These are phyloP conservation scores for Yarrowia sp. DNA, from an alignment of 805 yeast species.

Conservation along the genomic window DNA sequence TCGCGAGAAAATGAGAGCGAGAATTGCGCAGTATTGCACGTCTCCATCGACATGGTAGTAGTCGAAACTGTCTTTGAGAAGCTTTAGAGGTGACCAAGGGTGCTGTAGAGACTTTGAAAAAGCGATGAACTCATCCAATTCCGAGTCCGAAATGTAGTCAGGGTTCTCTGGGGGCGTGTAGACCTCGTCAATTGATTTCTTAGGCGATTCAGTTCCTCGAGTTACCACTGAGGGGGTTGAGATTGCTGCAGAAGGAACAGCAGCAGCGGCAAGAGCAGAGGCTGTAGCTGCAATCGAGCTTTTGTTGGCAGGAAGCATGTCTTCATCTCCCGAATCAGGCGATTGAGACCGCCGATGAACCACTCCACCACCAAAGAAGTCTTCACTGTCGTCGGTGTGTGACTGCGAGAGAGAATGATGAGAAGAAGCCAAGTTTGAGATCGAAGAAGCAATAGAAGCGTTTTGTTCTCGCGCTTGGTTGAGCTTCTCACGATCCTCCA, in stretches of 20 bases:
- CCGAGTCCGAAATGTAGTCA: slow-evolving; percentile 6
- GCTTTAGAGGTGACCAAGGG: slow-evolving; percentile 57
- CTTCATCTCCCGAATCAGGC: not conserved
- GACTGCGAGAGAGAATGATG: not conserved
- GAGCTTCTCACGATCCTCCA: not conserved
- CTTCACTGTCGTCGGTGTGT: slow-evolving; percentile 11
- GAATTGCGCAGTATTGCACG: slow-evolving; percentile 54
- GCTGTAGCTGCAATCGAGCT: not conserved
- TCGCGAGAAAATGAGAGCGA: slow-evolving; percentile 53
- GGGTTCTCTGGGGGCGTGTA: not conserved
- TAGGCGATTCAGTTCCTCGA: not conserved
- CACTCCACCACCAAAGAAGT: slow-evolving; percentile 5
- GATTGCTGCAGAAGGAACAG: not conserved
- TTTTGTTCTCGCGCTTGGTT: not conserved
- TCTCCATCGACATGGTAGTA: slow-evolving; percentile 64
- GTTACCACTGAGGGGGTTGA: not conserved
- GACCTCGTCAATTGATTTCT: not conserved
- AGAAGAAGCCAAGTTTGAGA: not conserved
- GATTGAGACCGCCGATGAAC: not conserved
- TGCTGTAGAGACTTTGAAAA: slow-evolving; percentile 28
- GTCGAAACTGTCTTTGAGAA: slow-evolving; percentile 51
- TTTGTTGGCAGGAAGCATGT: not conserved
- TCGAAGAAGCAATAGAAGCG: not conserved
- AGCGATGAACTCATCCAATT: slow-evolving; percentile 3
- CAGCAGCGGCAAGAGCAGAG: not conserved